Evolutionary conservation across 31 red algal species (phyloP).

Genomic region (Endocladia muricata): DNA sequence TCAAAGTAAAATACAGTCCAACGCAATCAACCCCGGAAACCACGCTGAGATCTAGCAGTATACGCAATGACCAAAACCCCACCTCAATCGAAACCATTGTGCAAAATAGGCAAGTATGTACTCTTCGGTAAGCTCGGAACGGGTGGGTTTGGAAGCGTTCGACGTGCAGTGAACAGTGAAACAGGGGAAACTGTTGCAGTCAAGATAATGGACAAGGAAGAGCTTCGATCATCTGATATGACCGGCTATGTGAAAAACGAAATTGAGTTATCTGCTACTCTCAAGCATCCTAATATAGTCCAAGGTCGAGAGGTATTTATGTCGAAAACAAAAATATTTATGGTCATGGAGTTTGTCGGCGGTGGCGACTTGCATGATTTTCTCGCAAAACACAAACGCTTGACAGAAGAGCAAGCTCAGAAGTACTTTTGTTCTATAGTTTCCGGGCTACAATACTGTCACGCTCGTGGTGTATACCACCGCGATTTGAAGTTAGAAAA

Average conservation of each 20-base stretch:
- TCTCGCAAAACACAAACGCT: constrained; percentile 25
- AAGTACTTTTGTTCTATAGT: constrained; percentile 67
- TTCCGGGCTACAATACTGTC: constrained; percentile 79
- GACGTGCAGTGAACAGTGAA: constrained; percentile 49
- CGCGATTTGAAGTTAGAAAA: constrained; percentile 85
- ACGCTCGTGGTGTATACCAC: constrained; percentile 70
- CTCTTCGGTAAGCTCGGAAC: constrained; percentile 43
- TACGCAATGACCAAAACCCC: too few species aligned
- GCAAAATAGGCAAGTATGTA: constrained; percentile 57
- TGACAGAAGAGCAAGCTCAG: constrained; percentile 56
- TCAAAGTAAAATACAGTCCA: too few species aligned
- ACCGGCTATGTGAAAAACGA: constrained; percentile 69
- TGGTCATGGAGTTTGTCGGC: constrained; percentile 91
- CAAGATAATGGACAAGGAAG: constrained; percentile 78
- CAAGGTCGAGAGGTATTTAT: constrained; percentile 55
- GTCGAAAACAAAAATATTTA: constrained; percentile 56
- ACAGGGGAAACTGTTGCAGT: constrained; percentile 63
- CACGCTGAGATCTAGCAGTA: too few species aligned
- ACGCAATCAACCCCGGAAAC: too few species aligned
- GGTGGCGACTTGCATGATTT: constrained; percentile 77
- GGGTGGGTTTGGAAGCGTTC: constrained; percentile 63
- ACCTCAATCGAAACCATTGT: too few species aligned
- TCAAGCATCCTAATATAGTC: constrained; percentile 86
- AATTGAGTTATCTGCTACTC: constrained; percentile 63
- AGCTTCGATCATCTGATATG: constrained; percentile 57